These are phyloP conservation scores for Lichtheimia ramosa DNA, from an alignment of 371 early-diverging fungal genomes.

Conservation along the genomic window DNA sequence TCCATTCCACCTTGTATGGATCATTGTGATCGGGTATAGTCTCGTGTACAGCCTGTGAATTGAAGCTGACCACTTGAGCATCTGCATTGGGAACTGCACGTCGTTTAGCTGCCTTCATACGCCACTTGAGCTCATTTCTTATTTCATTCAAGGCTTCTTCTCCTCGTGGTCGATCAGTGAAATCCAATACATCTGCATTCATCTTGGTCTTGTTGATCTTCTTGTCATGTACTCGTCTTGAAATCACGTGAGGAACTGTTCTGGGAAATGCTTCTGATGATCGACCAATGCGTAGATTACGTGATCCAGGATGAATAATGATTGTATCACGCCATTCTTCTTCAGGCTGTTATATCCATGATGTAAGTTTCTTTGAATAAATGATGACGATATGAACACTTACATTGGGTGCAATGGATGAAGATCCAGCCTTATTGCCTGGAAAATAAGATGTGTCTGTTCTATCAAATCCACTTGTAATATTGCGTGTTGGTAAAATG, in stretches of 20 bases:
- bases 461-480: slow-evolving; percentile 39
- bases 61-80: slow-evolving; percentile 72
- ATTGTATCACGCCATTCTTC: slow-evolving; percentile 64
- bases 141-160: slow-evolving; percentile 45
- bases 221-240: slow-evolving; percentile 48
- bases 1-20: slow-evolving; percentile 88
- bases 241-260: slow-evolving; percentile 79
- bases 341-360: slow-evolving; percentile 28
- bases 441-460: slow-evolving; percentile 38
- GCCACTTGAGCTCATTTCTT: slow-evolving; percentile 65
- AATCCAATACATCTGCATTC: slow-evolving; percentile 15
- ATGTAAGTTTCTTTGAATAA: neutral
- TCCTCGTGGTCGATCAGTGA: slow-evolving; percentile 9
- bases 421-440: slow-evolving; percentile 39
- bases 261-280: slow-evolving; percentile 82
- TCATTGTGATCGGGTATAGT: slow-evolving; percentile 87
- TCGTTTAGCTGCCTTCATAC: slow-evolving; percentile 81
- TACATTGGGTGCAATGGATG: slow-evolving; percentile 40
- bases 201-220: slow-evolving; percentile 1
- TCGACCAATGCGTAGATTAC: slow-evolving; percentile 74
- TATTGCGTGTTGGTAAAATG: slow-evolving; percentile 51
- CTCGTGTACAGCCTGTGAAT: slow-evolving; percentile 64
- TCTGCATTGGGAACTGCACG: slow-evolving; percentile 75
- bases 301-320: slow-evolving; percentile 87
- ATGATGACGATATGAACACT: slow-evolving; percentile 10